These are phyloP conservation scores for Gymnopilus dilepis DNA, from an alignment of 768 basidiomycete genomes.

Conservation along the genomic window DNA sequence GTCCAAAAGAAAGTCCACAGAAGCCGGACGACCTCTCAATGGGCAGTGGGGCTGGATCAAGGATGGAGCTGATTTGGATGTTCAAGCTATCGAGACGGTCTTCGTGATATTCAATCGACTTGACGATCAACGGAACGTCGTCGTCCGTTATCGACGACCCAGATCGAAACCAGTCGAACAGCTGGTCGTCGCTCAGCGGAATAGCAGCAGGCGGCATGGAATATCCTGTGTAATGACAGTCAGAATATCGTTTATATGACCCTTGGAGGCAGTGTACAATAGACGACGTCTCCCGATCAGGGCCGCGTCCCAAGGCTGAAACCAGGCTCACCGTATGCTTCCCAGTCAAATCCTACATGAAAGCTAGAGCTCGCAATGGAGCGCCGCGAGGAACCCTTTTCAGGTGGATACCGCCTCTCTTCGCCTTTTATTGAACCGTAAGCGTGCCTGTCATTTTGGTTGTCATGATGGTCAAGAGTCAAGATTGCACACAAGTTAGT, in stretches of 20 bases:
- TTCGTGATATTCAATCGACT: conserved; percentile 9
- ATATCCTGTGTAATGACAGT: conserved; percentile 1
- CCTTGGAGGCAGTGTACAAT: neutral
- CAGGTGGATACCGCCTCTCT: conserved; percentile 1
- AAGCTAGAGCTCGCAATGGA: neutral
- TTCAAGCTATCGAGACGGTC: conserved; percentile 1
- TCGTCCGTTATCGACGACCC: conserved; percentile 3
- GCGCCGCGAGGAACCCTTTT: neutral
- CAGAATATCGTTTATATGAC: neutral
- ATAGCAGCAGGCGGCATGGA: conserved; percentile 4
- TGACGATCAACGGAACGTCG: conserved; percentile 1
- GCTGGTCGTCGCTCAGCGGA: conserved; percentile 6
- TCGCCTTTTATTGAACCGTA: neutral
- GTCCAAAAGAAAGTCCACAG: conserved; percentile 10
- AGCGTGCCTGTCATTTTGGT: conserved; percentile 9
- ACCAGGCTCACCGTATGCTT: neutral
- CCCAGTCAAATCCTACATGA: neutral
- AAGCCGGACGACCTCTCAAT: neutral
- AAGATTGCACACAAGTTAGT: neutral
- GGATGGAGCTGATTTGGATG: conserved; percentile 1
- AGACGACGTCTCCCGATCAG: neutral
- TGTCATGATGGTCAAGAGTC: conserved; percentile 5
- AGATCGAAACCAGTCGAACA: conserved; percentile 10
- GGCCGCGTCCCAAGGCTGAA: neutral
- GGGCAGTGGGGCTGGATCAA: conserved; percentile 2